Conservation (phyloP, 2,329 filamentous ascomycete species). For the Claviceps monticola region DNA sequence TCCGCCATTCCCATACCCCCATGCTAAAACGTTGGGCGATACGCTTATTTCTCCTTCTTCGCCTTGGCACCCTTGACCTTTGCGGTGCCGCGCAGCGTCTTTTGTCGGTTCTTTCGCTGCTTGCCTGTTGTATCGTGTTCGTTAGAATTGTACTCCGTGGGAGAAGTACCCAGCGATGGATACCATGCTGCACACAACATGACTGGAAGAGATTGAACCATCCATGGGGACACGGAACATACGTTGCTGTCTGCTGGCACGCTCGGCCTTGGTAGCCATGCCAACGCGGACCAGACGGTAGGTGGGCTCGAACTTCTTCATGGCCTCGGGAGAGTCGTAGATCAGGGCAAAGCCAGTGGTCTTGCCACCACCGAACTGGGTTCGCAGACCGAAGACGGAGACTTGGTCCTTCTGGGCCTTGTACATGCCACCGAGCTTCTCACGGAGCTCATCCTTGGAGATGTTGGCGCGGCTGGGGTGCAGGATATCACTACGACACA, state of each 20-base stretch:
- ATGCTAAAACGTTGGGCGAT: constrained; percentile 20
- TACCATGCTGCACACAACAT: too few relatives aligned
- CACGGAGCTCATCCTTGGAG: constrained; percentile 96
- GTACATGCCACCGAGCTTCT: constrained; percentile 91
- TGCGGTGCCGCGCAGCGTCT: constrained; percentile 94
- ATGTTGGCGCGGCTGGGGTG: constrained; percentile 98
- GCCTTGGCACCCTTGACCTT: constrained; percentile 94
- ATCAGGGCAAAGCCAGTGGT: constrained; percentile 96
- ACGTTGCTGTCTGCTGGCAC: constrained; percentile 97
- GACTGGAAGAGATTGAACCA: too few relatives aligned
- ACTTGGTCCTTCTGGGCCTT: constrained; percentile 97
- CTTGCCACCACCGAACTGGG: constrained; percentile 99
- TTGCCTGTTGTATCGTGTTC: constrained; percentile 57
- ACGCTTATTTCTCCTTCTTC: constrained; percentile 83
- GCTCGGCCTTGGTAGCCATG: constrained; percentile 88
- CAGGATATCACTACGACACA: constrained; percentile 74
- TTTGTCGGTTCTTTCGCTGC: constrained; percentile 99
- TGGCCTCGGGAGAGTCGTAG: constrained; percentile 94
- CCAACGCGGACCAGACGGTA: constrained; percentile 94
- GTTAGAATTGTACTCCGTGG: not conserved
- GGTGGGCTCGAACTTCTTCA: constrained; percentile 99
- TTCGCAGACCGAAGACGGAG: constrained; percentile 95
- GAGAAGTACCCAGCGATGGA: too few relatives aligned
- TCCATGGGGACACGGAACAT: constrained; percentile 34
- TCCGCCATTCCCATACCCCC: constrained; percentile 15